Base-by-base conservation (phyloP, 495 filamentous ascomycete species). In the Pyronema domesticum region DNA sequence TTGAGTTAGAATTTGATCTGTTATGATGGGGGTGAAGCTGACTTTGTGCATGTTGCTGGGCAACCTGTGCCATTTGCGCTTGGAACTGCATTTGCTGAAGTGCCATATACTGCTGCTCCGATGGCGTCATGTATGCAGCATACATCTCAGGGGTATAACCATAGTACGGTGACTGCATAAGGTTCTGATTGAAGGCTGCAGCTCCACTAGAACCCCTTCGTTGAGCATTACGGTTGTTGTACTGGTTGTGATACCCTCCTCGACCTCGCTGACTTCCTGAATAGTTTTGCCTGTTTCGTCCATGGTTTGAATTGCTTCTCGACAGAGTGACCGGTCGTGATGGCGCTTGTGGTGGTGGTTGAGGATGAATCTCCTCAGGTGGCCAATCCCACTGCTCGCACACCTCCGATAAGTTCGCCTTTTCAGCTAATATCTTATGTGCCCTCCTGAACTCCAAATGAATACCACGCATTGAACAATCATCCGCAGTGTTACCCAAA, bases 401-500 rank as follows among this genome's bases (percentile, higher is more conserved):
- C 65, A 83, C 87, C 53, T 81, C 77, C 4, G 76, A 78, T 36
- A 96, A 72, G 60, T 88, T 81, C 8, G 75, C 83, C 39, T 57
- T 62, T 47, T 86, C 74, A 3, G 83, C 74, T 15, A 93, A 74
- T 45, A 83, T 69, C 55, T 85, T 80, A 68, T 94, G 95, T 0
- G 91, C 93, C 60, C 85, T 76, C 60, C 93, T 79, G 43, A 98
- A 68, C 68, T 98, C 91, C 47, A 85, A 66, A 68, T 96, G 93
- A 15, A 98, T 75, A 2, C 91, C 91, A 48, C 82, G 76, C 64
- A 94, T 93, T 0, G 91, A 91, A 3, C 80, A 88, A 65, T 94
- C 89, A 62, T 98, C 91, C 7, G 91, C 91, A 17, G 91, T 95
- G 61, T 96, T 96, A 0, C 89, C 91, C 48, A 98, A 73, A 67